These are phyloP conservation scores for Chaetothyriales sp. DNA, from an alignment of 2,329 filamentous ascomycete genomes.

Conservation along the genomic window DNA sequence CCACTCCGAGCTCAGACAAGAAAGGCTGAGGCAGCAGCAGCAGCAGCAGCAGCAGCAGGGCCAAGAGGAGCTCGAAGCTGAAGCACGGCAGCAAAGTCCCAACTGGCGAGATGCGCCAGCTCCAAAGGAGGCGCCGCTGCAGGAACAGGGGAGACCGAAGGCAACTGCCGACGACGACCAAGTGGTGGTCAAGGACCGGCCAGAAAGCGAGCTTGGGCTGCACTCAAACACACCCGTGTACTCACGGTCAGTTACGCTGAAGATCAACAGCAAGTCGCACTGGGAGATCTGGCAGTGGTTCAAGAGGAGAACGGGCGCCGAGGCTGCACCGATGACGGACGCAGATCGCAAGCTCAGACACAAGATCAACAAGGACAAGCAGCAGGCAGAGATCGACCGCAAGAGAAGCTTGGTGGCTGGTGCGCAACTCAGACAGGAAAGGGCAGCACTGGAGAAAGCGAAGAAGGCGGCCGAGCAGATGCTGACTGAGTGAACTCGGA, in stretches of 20 bases:
- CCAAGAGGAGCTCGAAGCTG: slow-evolving; percentile 2
- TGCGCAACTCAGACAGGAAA: slow-evolving; percentile 33
- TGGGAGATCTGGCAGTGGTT: slow-evolving; percentile 32
- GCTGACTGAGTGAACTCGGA: slow-evolving; percentile 24
- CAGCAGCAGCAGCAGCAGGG: not conserved
- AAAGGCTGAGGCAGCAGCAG: not conserved
- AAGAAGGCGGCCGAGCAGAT: slow-evolving; percentile 31
- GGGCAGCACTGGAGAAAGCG: slow-evolving; percentile 31
- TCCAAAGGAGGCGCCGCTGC: slow-evolving; percentile 19
- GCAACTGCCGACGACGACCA: not conserved
- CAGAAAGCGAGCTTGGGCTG: slow-evolving; percentile 16
- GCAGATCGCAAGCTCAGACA: slow-evolving; percentile 25
- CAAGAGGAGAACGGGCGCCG: slow-evolving; percentile 27
- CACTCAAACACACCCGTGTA: slow-evolving; percentile 19
- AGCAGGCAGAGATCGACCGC: slow-evolving; percentile 27
- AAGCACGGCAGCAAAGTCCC: slow-evolving; percentile 5
- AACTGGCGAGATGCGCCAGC: slow-evolving; percentile 4
- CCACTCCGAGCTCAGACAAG: not conserved
- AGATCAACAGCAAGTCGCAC: slow-evolving; percentile 22
- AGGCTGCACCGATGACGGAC: slow-evolving; percentile 23
- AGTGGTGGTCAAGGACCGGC: slow-evolving; percentile 17
- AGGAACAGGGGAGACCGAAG: not conserved
- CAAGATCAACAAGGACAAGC: slow-evolving; percentile 24
- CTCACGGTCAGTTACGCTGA: slow-evolving; percentile 21
- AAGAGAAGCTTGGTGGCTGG: slow-evolving; percentile 26